These are phyloP conservation scores for Lactarius trivialis DNA, from an alignment of 768 basidiomycete genomes.

Conservation along the genomic window DNA sequence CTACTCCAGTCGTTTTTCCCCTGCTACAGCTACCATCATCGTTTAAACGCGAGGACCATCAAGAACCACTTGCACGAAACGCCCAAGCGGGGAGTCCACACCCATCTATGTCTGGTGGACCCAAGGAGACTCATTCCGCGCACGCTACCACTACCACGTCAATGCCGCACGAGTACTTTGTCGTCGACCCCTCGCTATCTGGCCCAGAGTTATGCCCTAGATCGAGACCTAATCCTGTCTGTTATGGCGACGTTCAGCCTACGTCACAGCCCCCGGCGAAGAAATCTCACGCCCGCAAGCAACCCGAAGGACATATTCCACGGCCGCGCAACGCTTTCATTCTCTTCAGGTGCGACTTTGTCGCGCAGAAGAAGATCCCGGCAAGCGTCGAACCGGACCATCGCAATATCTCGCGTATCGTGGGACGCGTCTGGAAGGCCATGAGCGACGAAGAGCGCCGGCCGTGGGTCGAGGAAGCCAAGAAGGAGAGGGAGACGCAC, in stretches of 20 bases:
- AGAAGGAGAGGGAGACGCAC: constrained; percentile 42
- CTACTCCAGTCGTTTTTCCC: neutral
- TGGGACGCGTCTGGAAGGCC: constrained; percentile 58
- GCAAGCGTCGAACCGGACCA: constrained; percentile 54
- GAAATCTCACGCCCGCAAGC: constrained; percentile 46
- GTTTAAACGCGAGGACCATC: constrained; percentile 8
- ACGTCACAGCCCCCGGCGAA: constrained; percentile 18
- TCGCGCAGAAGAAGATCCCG: constrained; percentile 53
- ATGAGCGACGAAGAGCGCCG: constrained; percentile 41
- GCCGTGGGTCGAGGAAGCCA: constrained; percentile 49
- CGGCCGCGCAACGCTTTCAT: constrained; percentile 77
- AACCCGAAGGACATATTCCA: constrained; percentile 51
- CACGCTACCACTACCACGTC: neutral
- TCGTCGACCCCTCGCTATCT: neutral
- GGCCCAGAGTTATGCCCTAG: neutral
- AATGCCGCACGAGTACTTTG: neutral
- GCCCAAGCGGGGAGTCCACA: neutral
- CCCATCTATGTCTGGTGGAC: neutral
- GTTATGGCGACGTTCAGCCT: neutral
- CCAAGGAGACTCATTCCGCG: neutral
- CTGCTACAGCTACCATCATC: neutral
- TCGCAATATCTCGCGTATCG: constrained; percentile 61
- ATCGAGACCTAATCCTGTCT: neutral
- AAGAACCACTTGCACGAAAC: neutral
- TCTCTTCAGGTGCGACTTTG: constrained; percentile 69